These are phyloP conservation scores for Lagenidium giganteum DNA, from an alignment of 352 stramenopile species.

Conservation along the genomic window DNA sequence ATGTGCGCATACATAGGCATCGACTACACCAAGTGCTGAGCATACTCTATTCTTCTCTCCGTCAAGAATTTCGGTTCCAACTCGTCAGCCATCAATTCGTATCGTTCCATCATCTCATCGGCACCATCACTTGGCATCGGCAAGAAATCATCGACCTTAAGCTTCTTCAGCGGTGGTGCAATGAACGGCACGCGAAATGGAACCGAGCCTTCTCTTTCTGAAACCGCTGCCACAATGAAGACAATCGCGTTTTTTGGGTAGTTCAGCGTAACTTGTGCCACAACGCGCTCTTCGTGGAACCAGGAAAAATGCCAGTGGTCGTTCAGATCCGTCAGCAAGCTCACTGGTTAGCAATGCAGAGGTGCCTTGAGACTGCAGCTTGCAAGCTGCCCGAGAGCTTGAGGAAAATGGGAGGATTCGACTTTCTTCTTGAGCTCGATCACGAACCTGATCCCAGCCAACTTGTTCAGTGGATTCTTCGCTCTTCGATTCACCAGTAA, in stretches of 20 bases:
- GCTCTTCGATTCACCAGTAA: constrained; percentile 21
- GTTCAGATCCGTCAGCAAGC: constrained; percentile 20
- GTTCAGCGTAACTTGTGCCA: constrained; percentile 9
- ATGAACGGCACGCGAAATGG: constrained; percentile 2
- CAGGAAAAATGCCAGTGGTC: constrained; percentile 16
- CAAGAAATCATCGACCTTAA: constrained; percentile 10
- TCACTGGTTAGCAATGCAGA: constrained; percentile 15
- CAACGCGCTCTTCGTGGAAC: constrained; percentile 7
- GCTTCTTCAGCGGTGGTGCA: constrained; percentile 2
- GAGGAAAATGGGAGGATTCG: constrained; percentile 9
- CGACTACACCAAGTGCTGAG: constrained; percentile 20
- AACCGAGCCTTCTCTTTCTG: neutral
- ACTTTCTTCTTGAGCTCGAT: constrained; percentile 14
- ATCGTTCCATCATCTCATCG: constrained; percentile 25
- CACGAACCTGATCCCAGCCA: constrained; percentile 23
- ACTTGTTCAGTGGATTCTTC: constrained; percentile 17
- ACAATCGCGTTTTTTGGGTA: constrained; percentile 16
- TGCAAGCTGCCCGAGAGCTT: constrained; percentile 13
- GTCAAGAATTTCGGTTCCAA: constrained; percentile 23
- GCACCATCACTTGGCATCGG: constrained; percentile 16
- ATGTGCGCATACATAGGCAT: constrained; percentile 14
- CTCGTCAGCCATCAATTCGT: constrained; percentile 23
- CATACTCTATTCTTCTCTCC: constrained; percentile 24
- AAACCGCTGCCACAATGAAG: constrained; percentile 9
- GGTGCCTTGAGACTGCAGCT: constrained; percentile 16